Evolutionary conservation across 164 flowering plant species (phyloP), one percentile per base, ranked within the genome.

Genomic region (Aristolochia contorta): DNA sequence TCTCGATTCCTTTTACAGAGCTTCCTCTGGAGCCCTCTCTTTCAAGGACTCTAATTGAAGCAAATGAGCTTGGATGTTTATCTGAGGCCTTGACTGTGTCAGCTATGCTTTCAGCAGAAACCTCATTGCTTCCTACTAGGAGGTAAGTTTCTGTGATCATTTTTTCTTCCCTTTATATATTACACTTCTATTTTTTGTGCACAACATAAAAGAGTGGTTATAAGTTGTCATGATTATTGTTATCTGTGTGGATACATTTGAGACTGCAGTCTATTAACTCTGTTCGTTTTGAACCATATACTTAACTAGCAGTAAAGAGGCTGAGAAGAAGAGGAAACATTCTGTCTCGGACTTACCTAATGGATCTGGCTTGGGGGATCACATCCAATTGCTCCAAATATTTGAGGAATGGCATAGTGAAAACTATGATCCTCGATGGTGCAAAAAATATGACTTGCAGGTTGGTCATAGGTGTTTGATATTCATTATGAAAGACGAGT

Each of bases 361-460:
- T 82, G 99, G 97, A 68, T 83, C 80, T 70, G 99, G 98, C 62
- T 84, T 70, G 82, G 99, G 99, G 51, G 99, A 93, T 76, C 99
- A 93, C 77, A 90, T 88, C 58, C 97, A 93, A 65, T 72, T 93
- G 74, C 86, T 93, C 53, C 97, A 94, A 70, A 78, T 91, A 59
- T 94, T 27, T 75, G 95, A 86, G 74, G 61, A 62, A 18, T 91
- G 97, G 99, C 83, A 84, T 69, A 72, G 66, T 65, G 77, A 64
- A 24, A 68, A 81, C 69, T 89, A 84, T 69, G 82, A 81, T 58
- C 62, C 79, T 50, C 77, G 72, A 12, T 93, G 97, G 99, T 88
- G 95, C 80, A 84, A 74, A 70, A 91, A 94, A 46, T 70, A 80
- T 70, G 76, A 70, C 57, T 72, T 94, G 72, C 91, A 91, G 89